Base-by-base conservation (phyloP, 2,329 filamentous ascomycete species). In the Aureobasidium namibiae region DNA sequence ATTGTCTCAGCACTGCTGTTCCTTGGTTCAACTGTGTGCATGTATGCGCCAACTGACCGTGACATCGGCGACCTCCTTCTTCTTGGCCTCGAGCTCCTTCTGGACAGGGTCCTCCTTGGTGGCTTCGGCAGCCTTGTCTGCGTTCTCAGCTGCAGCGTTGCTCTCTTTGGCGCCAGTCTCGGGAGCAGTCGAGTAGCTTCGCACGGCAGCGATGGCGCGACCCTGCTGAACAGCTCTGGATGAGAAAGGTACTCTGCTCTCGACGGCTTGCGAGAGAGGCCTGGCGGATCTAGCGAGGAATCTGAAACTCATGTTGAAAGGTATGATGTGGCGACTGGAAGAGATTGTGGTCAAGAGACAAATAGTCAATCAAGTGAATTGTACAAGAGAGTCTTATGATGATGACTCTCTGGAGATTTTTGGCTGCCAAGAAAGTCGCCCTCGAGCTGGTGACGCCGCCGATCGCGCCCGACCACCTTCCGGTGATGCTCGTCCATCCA, bases 1-100 rank as follows among this genome's bases (percentile, higher is more conserved):
- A 29, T 8, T 44, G 44, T 56, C 49, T 61, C 46, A 61, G 61
- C 21, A 57, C 29, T 52, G 33, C 46, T 60, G 10, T 52, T 13
- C 16, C 18, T 16, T 21, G 16, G 31, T 8, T 39, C 38, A 21
- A n/a, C n/a, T 13, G 21, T n/a, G 31, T 4, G 26, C 49, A 3
- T 46, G 16, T 18, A 4, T 39, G 36, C 24, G 11, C 34, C 53
- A 34, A 64, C 69, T 59, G 77, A 96, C 92, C 86, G 96, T 97
- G 75, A 95, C 82, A 50, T 96, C 91, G 63, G 88, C 70, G 44
- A 84, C 80, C 72, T 91, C 87, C 74, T 82, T 85, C 67, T 87
- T 83, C 74, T 88, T 88, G 61, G 82, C 79, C 72, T 90, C 87
- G 5, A 90, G 72, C 73, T 90, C 84, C 72, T 85, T 85, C 72